These are phyloP conservation scores for Globisporangium parvum DNA, from an alignment of 352 stramenopile genomes.

Conservation along the genomic window DNA sequence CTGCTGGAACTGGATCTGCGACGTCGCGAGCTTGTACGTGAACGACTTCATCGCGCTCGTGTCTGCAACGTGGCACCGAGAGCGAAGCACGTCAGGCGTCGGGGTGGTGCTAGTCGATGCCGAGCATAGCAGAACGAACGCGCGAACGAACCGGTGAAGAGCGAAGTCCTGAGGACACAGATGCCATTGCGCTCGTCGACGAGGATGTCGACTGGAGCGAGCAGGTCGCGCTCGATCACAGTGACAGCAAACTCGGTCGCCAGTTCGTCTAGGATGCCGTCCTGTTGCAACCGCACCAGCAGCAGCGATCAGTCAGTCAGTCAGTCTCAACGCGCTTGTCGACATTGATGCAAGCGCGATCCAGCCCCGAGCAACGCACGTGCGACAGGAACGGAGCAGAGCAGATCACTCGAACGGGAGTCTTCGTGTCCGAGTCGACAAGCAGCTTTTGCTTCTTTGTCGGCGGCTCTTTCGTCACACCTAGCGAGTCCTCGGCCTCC, in stretches of 20 bases:
- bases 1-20: conserved; percentile 52
- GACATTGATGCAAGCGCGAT: not conserved
- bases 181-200: conserved; percentile 64
- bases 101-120: not conserved
- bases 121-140: not conserved
- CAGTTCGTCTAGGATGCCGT: conserved; percentile 57
- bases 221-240: conserved; percentile 59
- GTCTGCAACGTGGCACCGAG: not conserved
- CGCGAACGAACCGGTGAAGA: conserved; percentile 32
- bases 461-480: conserved; percentile 10
- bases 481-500: not conserved
- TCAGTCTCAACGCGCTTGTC: not conserved
- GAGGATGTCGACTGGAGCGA: conserved; percentile 45
- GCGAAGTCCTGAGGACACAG: conserved; percentile 24
- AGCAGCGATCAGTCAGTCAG: no score
- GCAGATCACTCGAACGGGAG: conserved; percentile 14
- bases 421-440: conserved; percentile 4
- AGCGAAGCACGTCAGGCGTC: not conserved
- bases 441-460: conserved; percentile 20
- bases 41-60: conserved; percentile 29
- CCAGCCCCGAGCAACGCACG: not conserved
- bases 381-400: conserved; percentile 6
- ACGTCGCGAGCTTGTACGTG: conserved; percentile 50
- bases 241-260: conserved; percentile 43
- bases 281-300: conserved; percentile 15